phyloP scores from a whole-genome alignment of 2,329 filamentous ascomycete species.

The Pestalotiopsis sp. region DNA sequence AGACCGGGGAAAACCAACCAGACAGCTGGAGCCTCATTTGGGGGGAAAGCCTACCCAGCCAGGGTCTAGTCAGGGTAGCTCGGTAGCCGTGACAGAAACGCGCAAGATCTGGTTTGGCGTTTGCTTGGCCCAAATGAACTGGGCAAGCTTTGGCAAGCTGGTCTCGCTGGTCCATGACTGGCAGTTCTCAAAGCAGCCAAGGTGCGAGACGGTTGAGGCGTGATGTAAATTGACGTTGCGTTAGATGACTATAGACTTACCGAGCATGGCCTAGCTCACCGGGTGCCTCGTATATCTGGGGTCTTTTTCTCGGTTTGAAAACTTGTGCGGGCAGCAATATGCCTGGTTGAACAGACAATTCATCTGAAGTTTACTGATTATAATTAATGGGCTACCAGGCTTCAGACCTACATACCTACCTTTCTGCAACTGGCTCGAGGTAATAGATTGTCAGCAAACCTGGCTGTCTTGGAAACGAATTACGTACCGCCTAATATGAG shows the following conservation, averaged over 20 bases:
- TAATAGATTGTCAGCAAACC: no score
- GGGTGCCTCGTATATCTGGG: constrained; percentile 2
- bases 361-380: not conserved
- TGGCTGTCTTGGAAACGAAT: no score
- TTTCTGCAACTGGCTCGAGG: no score
- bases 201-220: constrained; percentile 2
- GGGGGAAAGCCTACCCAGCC: not conserved
- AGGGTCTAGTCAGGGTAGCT: not conserved
- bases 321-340: not conserved
- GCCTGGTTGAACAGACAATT: not conserved
- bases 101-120: not conserved
- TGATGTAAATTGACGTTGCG: constrained; percentile 9
- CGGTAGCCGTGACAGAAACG: not conserved
- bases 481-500: no score
- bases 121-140: not conserved
- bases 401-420: no score
- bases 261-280: not conserved
- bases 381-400: no score
- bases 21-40: not conserved
- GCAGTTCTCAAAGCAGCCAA: constrained; percentile 4
- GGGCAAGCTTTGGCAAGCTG: no score
- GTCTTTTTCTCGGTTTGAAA: not conserved
- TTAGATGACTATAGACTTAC: constrained; percentile 2
- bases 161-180: not conserved
- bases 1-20: not conserved